These are phyloP conservation scores for Termitomyces sp. DNA, from an alignment of 768 basidiomycete genomes.

Conservation along the genomic window DNA sequence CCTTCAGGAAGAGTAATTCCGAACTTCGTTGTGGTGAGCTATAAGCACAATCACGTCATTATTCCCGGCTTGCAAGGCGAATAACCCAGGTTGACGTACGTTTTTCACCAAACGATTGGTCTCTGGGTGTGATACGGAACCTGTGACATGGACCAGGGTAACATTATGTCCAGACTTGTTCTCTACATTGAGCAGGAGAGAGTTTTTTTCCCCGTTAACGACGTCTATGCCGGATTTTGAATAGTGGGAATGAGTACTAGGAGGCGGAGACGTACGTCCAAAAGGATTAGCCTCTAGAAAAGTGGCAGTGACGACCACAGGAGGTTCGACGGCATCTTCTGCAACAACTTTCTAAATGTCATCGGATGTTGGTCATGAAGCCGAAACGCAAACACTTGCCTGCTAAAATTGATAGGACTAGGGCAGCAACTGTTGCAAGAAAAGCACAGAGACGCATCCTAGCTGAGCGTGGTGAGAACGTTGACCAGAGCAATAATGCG, in stretches of 20 bases:
- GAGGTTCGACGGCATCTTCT: slow-evolving; percentile 40
- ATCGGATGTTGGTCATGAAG: background rate
- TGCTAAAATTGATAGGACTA: slow-evolving; percentile 13
- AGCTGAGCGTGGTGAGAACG: background rate
- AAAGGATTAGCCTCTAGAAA: slow-evolving; percentile 74
- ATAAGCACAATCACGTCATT: slow-evolving; percentile 3
- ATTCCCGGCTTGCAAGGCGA: background rate
- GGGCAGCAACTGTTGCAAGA: slow-evolving; percentile 8
- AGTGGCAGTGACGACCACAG: slow-evolving; percentile 45
- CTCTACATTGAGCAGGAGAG: slow-evolving; percentile 58
- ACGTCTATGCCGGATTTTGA: slow-evolving; percentile 46
- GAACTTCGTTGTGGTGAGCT: slow-evolving; percentile 59
- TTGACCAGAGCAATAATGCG: background rate
- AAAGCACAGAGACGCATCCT: slow-evolving; percentile 17
- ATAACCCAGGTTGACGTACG: slow-evolving; percentile 27
- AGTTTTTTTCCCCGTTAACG: slow-evolving; percentile 79
- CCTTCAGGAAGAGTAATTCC: slow-evolving; percentile 47
- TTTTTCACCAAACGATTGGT: slow-evolving; percentile 66
- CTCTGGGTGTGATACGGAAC: slow-evolving; percentile 63
- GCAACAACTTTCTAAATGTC: slow-evolving; percentile 14
- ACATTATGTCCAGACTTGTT: slow-evolving; percentile 73
- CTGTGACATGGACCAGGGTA: slow-evolving; percentile 59
- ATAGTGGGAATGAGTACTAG: background rate
- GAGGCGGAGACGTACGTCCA: slow-evolving; percentile 50
- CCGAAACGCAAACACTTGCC: slow-evolving; percentile 11